phyloP scores from a whole-genome alignment of 1,284 basidiomycete genomes.

The Pterulicium gracile region DNA sequence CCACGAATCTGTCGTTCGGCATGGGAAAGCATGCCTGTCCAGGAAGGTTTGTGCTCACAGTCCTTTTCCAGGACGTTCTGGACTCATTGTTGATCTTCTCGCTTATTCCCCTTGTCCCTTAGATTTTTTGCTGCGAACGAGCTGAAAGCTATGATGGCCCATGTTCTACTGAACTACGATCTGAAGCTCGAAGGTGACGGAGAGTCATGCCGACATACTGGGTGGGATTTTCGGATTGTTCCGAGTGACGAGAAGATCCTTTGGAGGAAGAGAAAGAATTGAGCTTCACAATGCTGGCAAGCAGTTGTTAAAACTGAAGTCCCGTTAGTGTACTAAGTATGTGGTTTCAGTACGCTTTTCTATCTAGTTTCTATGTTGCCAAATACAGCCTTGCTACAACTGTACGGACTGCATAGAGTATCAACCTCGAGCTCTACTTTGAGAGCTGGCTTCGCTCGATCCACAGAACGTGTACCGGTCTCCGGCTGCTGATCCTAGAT shows the following conservation, averaged over 20 bases:
- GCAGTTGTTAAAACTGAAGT: neutral
- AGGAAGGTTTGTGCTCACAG: too few relatives aligned
- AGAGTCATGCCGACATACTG: neutral
- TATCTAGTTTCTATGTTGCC: too few relatives aligned
- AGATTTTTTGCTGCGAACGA: constrained; percentile 25
- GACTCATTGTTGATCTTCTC: neutral
- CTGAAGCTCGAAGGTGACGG: constrained; percentile 19
- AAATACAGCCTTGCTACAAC: too few relatives aligned
- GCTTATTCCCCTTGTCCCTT: constrained; percentile 8
- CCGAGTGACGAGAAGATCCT: neutral
- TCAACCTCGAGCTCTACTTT: too few relatives aligned
- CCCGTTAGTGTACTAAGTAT: too few relatives aligned
- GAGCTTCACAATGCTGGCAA: neutral
- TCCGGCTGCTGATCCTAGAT: too few relatives aligned
- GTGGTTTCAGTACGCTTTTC: too few relatives aligned
- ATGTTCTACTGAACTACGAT: constrained; percentile 27
- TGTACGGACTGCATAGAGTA: too few relatives aligned
- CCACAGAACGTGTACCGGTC: too few relatives aligned
- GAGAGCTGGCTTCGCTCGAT: too few relatives aligned
- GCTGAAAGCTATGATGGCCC: constrained; percentile 26
- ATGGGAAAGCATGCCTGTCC: constrained; percentile 21
- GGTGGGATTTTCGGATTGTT: neutral
- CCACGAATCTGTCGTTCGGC: constrained; percentile 20
- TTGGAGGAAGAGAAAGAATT: constrained; percentile 1
- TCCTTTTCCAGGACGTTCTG: too few relatives aligned